phyloP scores from a whole-genome alignment of 148 eudicot species.

The Rhododendron molle region DNA sequence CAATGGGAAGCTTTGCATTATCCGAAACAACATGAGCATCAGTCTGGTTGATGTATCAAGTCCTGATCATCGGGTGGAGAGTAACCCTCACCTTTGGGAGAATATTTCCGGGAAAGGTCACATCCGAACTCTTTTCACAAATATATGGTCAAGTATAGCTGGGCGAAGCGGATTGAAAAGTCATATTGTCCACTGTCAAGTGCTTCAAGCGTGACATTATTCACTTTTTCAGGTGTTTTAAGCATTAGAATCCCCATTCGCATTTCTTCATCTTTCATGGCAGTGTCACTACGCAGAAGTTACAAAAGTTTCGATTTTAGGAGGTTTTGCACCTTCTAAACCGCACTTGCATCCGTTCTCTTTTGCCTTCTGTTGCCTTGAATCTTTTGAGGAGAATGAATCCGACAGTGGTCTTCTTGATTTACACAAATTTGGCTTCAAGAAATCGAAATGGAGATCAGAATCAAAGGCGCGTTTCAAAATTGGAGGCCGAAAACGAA shows the following conservation, averaged over 20 bases:
- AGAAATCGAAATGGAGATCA: background rate
- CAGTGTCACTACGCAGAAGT: background rate
- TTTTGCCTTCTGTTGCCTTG: background rate
- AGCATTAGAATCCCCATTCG: background rate
- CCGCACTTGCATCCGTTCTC: background rate
- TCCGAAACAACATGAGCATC: slow-evolving; percentile 90
- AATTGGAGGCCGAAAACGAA: background rate
- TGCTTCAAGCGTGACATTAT: slow-evolving; percentile 42
- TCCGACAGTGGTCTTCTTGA: background rate
- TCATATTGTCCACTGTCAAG: slow-evolving; percentile 88
- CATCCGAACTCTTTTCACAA: slow-evolving; percentile 64
- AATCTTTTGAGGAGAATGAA: background rate
- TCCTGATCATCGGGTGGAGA: slow-evolving; percentile 68
- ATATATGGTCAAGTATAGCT: slow-evolving; percentile 78
- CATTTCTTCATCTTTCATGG: background rate
- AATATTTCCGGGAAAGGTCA: slow-evolving; percentile 70
- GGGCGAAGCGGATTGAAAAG: slow-evolving; percentile 80
- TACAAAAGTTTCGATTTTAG: background rate
- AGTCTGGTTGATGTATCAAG: slow-evolving; percentile 83
- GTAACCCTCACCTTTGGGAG: slow-evolving; percentile 82
- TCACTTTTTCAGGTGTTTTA: slow-evolving; percentile 69
- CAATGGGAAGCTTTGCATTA: slow-evolving; percentile 85
- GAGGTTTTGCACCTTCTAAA: background rate
- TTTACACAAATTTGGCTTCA: background rate
- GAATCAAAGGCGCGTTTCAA: background rate